Evolutionary conservation across 108 stramenopile genomes (phyloP).

Genomic region (Nannochloropsis salina): DNA sequence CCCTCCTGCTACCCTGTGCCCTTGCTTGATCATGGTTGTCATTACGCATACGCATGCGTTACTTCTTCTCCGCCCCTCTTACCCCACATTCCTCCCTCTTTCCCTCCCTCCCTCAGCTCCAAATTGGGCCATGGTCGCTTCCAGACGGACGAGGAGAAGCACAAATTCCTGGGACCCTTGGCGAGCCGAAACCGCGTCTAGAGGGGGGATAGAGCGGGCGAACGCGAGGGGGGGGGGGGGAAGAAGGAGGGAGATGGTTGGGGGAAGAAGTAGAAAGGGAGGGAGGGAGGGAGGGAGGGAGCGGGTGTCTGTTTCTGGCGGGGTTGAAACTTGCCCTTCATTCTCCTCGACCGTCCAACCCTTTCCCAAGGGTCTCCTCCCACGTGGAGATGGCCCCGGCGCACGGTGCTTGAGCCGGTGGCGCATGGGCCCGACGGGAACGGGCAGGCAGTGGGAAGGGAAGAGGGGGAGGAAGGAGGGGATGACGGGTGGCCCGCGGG

Average conservation of each 20-base stretch:
- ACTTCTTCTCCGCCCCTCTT: background rate
- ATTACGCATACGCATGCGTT: background rate
- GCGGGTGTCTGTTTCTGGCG: background rate
- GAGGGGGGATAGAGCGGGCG: too few species aligned
- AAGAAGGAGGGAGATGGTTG: background rate
- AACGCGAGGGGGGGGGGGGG: background rate
- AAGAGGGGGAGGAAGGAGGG: too few species aligned
- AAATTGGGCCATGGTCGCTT: slow-evolving; percentile 99
- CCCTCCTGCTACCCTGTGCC: too few species aligned
- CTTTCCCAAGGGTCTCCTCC: too few species aligned
- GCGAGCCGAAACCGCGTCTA: slow-evolving; percentile 49
- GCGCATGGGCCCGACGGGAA: too few species aligned
- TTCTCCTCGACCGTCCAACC: too few species aligned
- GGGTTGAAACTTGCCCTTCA: too few species aligned
- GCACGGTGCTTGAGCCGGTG: too few species aligned
- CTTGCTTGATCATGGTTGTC: background rate
- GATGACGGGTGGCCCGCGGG: too few species aligned
- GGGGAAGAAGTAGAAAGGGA: background rate
- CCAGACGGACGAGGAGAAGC: slow-evolving; percentile 98
- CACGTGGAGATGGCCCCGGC: too few species aligned
- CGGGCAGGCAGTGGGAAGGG: too few species aligned
- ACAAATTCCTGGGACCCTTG: slow-evolving; percentile 94
- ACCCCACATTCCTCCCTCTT: background rate
- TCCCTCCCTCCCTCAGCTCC: slow-evolving; percentile 50
- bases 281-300: background rate